These are phyloP conservation scores for Pythium myriotylum DNA, from an alignment of 352 stramenopile species.

Conservation along the genomic window DNA sequence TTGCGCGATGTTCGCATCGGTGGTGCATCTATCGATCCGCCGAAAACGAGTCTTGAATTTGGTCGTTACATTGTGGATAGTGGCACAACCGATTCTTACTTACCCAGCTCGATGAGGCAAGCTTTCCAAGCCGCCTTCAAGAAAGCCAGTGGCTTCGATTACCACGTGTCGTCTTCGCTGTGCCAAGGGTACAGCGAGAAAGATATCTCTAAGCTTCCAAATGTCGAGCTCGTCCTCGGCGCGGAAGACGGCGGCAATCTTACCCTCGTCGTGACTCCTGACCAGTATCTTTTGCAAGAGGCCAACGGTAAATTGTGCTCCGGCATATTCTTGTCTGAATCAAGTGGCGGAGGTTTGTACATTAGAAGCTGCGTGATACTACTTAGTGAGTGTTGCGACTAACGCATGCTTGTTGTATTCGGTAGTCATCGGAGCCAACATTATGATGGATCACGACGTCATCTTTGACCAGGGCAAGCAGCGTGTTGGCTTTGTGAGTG, in stretches of 20 bases:
- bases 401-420: background rate
- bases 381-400: no score
- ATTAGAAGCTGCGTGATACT: background rate
- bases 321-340: constrained; percentile 69
- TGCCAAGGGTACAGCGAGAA: constrained; percentile 61
- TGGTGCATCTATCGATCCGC: constrained; percentile 57
- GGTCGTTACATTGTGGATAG: constrained; percentile 86
- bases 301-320: constrained; percentile 54
- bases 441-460: constrained; percentile 84
- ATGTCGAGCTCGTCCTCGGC: constrained; percentile 73
- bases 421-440: constrained; percentile 79
- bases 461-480: constrained; percentile 77
- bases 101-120: constrained; percentile 52
- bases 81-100: constrained; percentile 83
- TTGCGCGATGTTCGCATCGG: constrained; percentile 70
- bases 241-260: constrained; percentile 58
- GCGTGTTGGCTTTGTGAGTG: constrained; percentile 79
- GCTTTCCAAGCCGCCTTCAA: constrained; percentile 67
- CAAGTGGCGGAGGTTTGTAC: constrained; percentile 51
- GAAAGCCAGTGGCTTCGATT: constrained; percentile 47
- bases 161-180: constrained; percentile 38
- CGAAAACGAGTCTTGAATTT: constrained; percentile 37
- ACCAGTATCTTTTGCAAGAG: constrained; percentile 65
- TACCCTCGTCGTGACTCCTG: constrained; percentile 55
- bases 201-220: constrained; percentile 55